A percentile compares a stretch with the other conserved stretches of the same genome.
These are phyloP conservation scores for Endocladia muricata DNA, from an alignment of 31 red algal species.

Conservation along the genomic window DNA sequence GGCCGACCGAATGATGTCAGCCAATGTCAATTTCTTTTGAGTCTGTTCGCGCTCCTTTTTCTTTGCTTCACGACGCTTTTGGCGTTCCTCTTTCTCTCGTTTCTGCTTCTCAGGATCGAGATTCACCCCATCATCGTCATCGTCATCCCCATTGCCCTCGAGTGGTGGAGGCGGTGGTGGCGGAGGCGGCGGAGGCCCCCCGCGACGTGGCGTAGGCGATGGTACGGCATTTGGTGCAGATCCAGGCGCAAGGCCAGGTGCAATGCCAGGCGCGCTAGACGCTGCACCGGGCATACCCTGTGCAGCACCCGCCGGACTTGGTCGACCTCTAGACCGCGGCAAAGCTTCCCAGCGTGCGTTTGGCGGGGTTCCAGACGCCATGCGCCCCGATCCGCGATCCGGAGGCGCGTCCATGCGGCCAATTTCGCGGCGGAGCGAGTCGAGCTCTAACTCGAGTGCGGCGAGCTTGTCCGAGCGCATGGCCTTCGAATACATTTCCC, in stretches of 20 bases:
- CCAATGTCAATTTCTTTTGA: conserved; percentile 39
- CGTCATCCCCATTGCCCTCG: conserved; percentile 9
- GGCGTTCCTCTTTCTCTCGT: conserved; percentile 43
- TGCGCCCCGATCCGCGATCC: background rate
- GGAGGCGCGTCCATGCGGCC: conserved; percentile 9
- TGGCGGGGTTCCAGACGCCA: conserved; percentile 7
- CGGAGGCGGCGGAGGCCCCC: conserved; percentile 20
- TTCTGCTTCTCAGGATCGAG: conserved; percentile 34
- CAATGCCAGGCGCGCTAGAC: background rate
- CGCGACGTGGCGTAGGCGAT: background rate
- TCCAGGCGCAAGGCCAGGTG: background rate
- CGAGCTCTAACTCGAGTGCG: conserved; percentile 31
- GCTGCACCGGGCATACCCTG: background rate
- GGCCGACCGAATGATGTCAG: conserved; percentile 46
- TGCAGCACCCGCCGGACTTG: background rate
- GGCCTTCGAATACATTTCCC: conserved; percentile 17
- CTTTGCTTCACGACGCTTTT: conserved; percentile 47
- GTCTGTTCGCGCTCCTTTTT: conserved; percentile 27
- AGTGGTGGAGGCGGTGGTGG: conserved; percentile 26
- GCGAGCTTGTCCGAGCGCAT: conserved; percentile 22
- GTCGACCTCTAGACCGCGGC: conserved; percentile 1
- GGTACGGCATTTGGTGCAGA: background rate
- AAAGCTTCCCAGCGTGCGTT: conserved; percentile 11
- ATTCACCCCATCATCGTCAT: conserved; percentile 18
- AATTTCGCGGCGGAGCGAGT: conserved; percentile 15